These are phyloP conservation scores for Boletus tomentosulus DNA, from an alignment of 768 basidiomycete genomes.

Conservation along the genomic window DNA sequence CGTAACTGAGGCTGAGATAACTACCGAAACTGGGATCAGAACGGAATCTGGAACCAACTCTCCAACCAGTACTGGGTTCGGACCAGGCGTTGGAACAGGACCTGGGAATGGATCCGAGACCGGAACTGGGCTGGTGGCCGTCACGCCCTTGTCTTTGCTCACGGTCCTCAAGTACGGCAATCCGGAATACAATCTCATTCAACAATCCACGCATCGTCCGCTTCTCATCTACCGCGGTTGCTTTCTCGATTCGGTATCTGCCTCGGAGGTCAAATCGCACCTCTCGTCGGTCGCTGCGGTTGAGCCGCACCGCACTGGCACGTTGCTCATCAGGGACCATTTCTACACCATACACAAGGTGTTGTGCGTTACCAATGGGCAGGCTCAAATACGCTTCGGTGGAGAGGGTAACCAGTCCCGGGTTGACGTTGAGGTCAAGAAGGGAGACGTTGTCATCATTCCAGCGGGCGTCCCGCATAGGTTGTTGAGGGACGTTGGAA, in stretches of 20 bases:
- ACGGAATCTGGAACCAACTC: neutral
- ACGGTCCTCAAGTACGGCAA: constrained; percentile 31
- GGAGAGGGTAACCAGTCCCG: constrained; percentile 33
- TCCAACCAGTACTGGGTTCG: no score
- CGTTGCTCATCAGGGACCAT: constrained; percentile 39
- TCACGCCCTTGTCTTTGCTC: constrained; percentile 23
- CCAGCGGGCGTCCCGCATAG: constrained; percentile 41
- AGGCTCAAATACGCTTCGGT: constrained; percentile 38
- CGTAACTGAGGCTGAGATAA: neutral
- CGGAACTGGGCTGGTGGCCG: neutral
- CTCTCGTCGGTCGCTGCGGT: constrained; percentile 31
- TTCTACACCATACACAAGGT: constrained; percentile 43
- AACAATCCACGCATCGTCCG: constrained; percentile 35
- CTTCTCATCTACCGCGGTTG: constrained; percentile 36
- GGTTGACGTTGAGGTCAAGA: constrained; percentile 29
- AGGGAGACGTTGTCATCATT: constrained; percentile 39
- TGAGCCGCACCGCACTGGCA: constrained; percentile 40
- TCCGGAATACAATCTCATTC: constrained; percentile 28
- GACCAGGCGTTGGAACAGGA: neutral
- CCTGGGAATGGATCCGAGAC: neutral
- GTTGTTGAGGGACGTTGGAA: constrained; percentile 27
- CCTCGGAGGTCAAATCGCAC: constrained; percentile 32
- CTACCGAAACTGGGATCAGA: neutral
- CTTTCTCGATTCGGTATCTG: constrained; percentile 21
- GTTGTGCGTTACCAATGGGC: constrained; percentile 31